phyloP scores from a whole-genome alignment of 805 yeast species.

The Wickerhamomyces hampshirensis region DNA sequence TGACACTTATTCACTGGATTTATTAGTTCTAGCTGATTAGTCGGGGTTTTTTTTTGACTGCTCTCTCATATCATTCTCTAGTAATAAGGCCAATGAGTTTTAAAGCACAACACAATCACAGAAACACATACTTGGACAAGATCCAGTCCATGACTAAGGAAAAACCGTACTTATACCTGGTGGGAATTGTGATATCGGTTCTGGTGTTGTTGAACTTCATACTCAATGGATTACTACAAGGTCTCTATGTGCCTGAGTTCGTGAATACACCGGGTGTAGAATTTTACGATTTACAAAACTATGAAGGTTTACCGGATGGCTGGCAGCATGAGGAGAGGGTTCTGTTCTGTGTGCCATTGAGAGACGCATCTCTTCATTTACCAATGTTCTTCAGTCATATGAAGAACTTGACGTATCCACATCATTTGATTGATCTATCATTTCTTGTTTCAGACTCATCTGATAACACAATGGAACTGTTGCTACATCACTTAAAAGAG shows the following conservation, averaged over 20 bases:
- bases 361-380: constrained; percentile 88
- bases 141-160: constrained; percentile 1
- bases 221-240: constrained; percentile 6
- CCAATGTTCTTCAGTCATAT: constrained; percentile 87
- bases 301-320: constrained; percentile 69
- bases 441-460: constrained; percentile 88
- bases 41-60: too few relatives aligned
- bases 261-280: constrained; percentile 40
- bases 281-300: constrained; percentile 68
- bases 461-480: constrained; percentile 77
- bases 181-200: constrained; percentile 12
- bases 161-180: constrained; percentile 6
- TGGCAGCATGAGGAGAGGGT: constrained; percentile 81
- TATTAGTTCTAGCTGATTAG: too few relatives aligned
- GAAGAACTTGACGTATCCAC: constrained; percentile 81
- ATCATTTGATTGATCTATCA: constrained; percentile 75
- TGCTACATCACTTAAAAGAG: constrained; percentile 51
- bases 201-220: constrained; percentile 14
- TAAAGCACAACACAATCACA: neutral
- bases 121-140: constrained; percentile 1
- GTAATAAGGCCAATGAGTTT: neutral
- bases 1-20: too few relatives aligned
- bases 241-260: constrained; percentile 32
- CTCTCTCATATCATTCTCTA: too few relatives aligned
- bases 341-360: constrained; percentile 81